Percentiles rank a stretch among this genome's conserved stretches.
These are phyloP conservation scores for Talaromyces thailandensis DNA, from an alignment of 495 filamentous ascomycete genomes.

Conservation along the genomic window DNA sequence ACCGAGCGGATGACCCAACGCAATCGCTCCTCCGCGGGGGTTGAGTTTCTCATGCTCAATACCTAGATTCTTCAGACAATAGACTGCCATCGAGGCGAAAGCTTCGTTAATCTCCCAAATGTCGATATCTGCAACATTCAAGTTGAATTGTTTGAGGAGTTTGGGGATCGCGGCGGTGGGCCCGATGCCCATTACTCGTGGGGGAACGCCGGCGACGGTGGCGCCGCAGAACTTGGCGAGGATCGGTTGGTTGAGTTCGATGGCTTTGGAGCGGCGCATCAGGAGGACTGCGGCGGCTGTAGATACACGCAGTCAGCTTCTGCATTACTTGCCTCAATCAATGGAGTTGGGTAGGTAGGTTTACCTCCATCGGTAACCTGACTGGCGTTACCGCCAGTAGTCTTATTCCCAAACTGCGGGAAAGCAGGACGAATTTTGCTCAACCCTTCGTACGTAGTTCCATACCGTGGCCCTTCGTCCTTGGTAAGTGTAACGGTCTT, in stretches of 20 bases:
- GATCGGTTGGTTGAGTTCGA: slow-evolving; percentile 83
- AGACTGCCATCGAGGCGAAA: slow-evolving; percentile 95
- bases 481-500: slow-evolving; percentile 67
- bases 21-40: slow-evolving; percentile 71
- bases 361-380: slow-evolving; percentile 87
- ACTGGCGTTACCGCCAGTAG: slow-evolving; percentile 89
- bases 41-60: slow-evolving; percentile 84
- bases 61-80: slow-evolving; percentile 70
- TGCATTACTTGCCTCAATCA: neutral
- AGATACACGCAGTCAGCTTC: neutral
- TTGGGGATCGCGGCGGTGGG: slow-evolving; percentile 93
- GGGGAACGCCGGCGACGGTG: slow-evolving; percentile 81
- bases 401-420: slow-evolving; percentile 76
- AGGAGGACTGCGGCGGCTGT: slow-evolving; percentile 76
- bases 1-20: slow-evolving; percentile 76
- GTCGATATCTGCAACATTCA: slow-evolving; percentile 77
- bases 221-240: slow-evolving; percentile 90
- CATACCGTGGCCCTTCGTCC: slow-evolving; percentile 84
- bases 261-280: slow-evolving; percentile 87
- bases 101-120: slow-evolving; percentile 95
- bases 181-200: slow-evolving; percentile 95
- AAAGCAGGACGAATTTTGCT: slow-evolving; percentile 87
- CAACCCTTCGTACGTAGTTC: slow-evolving; percentile 76
- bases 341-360: slow-evolving; percentile 6
- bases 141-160: slow-evolving; percentile 69